These are phyloP conservation scores for Quercus engelmannii DNA, from an alignment of 306 rosid species.

Conservation along the genomic window DNA sequence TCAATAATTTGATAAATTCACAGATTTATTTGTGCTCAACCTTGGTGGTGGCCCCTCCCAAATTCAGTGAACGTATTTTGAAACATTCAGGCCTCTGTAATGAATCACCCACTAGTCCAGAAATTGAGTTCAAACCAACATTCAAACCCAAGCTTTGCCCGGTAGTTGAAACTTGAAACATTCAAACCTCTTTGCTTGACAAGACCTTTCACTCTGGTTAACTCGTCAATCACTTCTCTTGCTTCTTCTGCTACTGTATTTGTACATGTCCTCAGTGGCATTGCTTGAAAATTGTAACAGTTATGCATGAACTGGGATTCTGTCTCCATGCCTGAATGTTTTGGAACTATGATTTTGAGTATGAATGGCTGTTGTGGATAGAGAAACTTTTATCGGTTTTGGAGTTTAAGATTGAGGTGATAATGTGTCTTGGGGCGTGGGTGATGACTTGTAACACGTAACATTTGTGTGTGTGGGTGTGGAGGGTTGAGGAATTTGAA, in stretches of 20 bases:
- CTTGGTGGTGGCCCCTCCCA: neutral
- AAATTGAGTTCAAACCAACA: neutral
- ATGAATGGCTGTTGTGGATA: neutral
- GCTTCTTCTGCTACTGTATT: neutral
- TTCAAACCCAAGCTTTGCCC: neutral
- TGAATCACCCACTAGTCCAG: neutral
- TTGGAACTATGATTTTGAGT: neutral
- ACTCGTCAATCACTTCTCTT: neutral
- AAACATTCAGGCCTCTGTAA: conserved; percentile 19
- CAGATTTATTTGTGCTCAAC: neutral
- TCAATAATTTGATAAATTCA: neutral
- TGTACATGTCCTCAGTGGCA: neutral
- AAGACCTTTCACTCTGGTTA: neutral
- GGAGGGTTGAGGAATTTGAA: neutral
- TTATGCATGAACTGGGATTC: neutral
- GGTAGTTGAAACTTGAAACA: neutral
- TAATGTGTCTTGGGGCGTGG: neutral
- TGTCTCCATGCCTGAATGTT: neutral
- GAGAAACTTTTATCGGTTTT: neutral
- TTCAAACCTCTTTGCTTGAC: neutral
- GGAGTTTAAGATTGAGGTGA: neutral
- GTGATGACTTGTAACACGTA: neutral
- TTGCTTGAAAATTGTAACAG: neutral
- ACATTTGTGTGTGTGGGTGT: neutral
- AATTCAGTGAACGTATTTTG: conserved; percentile 23